These are phyloP conservation scores for Pythium vanterpoolii DNA, from an alignment of 352 stramenopile genomes.

Conservation along the genomic window DNA sequence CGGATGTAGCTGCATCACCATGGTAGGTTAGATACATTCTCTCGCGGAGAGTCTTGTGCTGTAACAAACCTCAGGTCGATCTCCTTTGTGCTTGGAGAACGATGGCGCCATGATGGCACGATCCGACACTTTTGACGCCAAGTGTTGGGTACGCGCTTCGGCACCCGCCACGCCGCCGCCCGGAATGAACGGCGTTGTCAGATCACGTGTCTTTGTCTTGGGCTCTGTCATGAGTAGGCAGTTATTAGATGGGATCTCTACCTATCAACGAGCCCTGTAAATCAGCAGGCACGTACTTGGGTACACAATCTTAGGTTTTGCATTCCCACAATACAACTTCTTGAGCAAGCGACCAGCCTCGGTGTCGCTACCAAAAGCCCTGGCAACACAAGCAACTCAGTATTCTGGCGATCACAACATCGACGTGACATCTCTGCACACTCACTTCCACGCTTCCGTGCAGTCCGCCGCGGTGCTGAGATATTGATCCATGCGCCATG, in stretches of 20 bases:
- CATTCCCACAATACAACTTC: conserved; percentile 63
- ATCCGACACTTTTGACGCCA: conserved; percentile 55
- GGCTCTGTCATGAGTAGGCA: conserved; percentile 32
- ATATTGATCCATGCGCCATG: not conserved
- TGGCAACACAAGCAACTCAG: conserved; percentile 12
- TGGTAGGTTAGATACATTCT: not conserved
- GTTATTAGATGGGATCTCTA: not conserved
- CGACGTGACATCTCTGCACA: not conserved
- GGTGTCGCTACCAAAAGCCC: conserved; percentile 70
- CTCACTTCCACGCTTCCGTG: conserved; percentile 40
- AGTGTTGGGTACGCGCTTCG: conserved; percentile 47
- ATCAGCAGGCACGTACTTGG: conserved; percentile 44
- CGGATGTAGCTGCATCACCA: conserved; percentile 39
- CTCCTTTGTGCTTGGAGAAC: conserved; percentile 27
- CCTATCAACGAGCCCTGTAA: not conserved
- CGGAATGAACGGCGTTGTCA: conserved; percentile 58
- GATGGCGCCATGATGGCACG: conserved; percentile 51
- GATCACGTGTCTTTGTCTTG: conserved; percentile 43
- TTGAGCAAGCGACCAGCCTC: conserved; percentile 71
- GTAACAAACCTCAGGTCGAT: conserved; percentile 31
- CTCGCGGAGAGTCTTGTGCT: not conserved
- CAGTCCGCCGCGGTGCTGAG: not conserved
- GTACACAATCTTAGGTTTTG: conserved; percentile 70
- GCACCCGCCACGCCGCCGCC: conserved; percentile 34
- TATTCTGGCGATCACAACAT: not conserved